These are phyloP conservation scores for Fusarium sp. DNA, from an alignment of 2,329 filamentous ascomycete species.

Conservation along the genomic window DNA sequence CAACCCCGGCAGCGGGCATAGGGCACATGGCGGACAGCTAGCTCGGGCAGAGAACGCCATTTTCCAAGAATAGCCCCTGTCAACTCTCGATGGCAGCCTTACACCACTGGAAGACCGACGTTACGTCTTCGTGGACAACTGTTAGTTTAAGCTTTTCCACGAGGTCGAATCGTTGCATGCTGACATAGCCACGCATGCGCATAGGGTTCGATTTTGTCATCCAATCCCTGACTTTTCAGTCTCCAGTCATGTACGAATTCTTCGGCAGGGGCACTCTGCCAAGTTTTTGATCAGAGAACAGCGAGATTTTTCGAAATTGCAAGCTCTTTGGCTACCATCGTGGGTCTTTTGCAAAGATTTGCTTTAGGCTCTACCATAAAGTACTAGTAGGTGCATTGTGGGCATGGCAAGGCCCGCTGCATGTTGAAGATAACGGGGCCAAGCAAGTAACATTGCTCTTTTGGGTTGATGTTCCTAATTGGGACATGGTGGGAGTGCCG, in stretches of 20 bases:
- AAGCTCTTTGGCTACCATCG: constrained; percentile 34
- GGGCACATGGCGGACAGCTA: constrained; percentile 38
- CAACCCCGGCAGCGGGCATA: constrained; percentile 42
- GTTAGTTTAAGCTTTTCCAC: constrained; percentile 39
- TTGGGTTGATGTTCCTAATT: constrained; percentile 39
- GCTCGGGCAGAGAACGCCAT: constrained; percentile 35
- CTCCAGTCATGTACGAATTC: constrained; percentile 17
- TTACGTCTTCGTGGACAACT: constrained; percentile 36
- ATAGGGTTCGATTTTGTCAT: constrained; percentile 19
- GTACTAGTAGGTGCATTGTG: constrained; percentile 29
- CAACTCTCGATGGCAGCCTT: constrained; percentile 30
- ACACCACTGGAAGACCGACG: constrained; percentile 20
- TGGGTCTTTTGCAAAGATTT: constrained; percentile 37
- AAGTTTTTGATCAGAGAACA: constrained; percentile 14
- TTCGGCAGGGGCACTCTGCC: constrained; percentile 25
- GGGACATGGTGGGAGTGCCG: constrained; percentile 40
- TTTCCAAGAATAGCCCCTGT: constrained; percentile 49
- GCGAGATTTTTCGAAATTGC: constrained; percentile 24
- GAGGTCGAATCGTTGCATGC: constrained; percentile 44
- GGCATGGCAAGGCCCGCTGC: constrained; percentile 26
- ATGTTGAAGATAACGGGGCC: constrained; percentile 37
- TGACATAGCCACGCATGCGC: constrained; percentile 40
- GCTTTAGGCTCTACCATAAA: constrained; percentile 29
- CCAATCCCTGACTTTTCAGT: constrained; percentile 7
- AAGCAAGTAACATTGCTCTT: constrained; percentile 35